Percentiles rank a stretch among this genome's conserved stretches.
Evolutionary conservation across 495 filamentous ascomycete genomes (phyloP).

Genomic region (Talaromyces wortmannii): DNA sequence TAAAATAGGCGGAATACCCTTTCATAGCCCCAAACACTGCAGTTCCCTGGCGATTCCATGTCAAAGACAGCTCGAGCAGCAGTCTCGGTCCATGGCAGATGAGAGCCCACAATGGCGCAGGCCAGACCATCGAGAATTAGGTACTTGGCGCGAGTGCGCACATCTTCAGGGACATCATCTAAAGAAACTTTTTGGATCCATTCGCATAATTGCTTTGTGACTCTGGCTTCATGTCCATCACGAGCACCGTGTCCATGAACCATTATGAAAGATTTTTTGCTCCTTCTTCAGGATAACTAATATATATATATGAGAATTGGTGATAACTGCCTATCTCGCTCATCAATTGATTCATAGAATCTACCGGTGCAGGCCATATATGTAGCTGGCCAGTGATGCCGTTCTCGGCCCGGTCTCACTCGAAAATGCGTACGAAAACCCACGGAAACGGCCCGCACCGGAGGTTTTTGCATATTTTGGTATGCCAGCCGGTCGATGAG

Average conservation of each 20-base stretch:
- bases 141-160: slow-evolving; percentile 26
- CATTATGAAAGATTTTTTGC: background rate
- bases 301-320: too few species aligned
- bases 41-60: slow-evolving; percentile 25
- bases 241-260: background rate
- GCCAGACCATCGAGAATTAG: slow-evolving; percentile 38
- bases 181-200: slow-evolving; percentile 7
- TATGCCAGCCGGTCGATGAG: too few species aligned
- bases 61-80: slow-evolving; percentile 23
- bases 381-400: too few species aligned
- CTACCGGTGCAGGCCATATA: too few species aligned
- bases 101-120: slow-evolving; percentile 32
- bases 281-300: too few species aligned
- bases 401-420: too few species aligned
- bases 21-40: slow-evolving; percentile 22
- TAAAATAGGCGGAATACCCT: slow-evolving; percentile 6
- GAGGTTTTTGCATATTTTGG: too few species aligned
- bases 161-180: slow-evolving; percentile 4
- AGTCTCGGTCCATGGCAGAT: slow-evolving; percentile 30
- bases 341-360: background rate
- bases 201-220: slow-evolving; percentile 8
- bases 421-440: too few species aligned
- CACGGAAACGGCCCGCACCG: too few species aligned
- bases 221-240: background rate
- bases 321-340: too few species aligned